These are phyloP conservation scores for Zasmidium cellare DNA, from an alignment of 2,329 filamentous ascomycete genomes.

Conservation along the genomic window DNA sequence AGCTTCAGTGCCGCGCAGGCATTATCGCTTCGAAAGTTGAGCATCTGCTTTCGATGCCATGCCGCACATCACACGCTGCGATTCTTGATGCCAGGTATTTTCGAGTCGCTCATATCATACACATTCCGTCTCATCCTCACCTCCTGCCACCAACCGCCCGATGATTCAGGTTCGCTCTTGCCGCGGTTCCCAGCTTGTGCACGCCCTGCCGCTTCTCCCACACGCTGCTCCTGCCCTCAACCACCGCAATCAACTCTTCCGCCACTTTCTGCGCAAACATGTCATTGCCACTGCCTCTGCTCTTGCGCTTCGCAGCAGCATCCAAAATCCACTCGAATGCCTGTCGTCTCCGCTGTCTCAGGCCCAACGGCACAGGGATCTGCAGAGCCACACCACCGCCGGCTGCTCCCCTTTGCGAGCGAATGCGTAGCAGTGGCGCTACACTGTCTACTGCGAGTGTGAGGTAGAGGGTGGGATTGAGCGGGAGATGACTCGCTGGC, in stretches of 20 bases:
- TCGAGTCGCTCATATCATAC: not conserved
- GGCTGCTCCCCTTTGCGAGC: conserved; percentile 71
- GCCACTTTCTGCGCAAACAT: conserved; percentile 77
- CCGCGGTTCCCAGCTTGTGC: conserved; percentile 78
- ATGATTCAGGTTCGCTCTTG: conserved; percentile 68
- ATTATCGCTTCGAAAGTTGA: too few relatives aligned
- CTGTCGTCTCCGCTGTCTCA: conserved; percentile 72
- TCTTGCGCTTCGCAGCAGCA: conserved; percentile 74
- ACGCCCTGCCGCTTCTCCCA: conserved; percentile 80
- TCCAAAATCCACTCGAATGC: conserved; percentile 90
- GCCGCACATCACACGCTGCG: too few relatives aligned
- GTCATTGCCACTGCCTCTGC: conserved; percentile 67
- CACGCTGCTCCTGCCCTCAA: conserved; percentile 78
- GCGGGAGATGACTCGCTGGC: conserved; percentile 74
- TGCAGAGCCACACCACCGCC: conserved; percentile 85
- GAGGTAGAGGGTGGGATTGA: conserved; percentile 87
- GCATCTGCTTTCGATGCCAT: too few relatives aligned
- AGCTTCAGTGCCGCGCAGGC: too few relatives aligned
- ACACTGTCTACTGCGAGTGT: conserved; percentile 90
- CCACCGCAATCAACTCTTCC: conserved; percentile 81
- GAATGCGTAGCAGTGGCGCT: conserved; percentile 81
- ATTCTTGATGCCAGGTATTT: too few relatives aligned
- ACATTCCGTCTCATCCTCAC: not conserved
- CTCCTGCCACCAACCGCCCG: not conserved
- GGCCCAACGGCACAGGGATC: conserved; percentile 73